These are phyloP conservation scores for Phyllosticta capitalensis DNA, from an alignment of 2,329 filamentous ascomycete species.

Conservation along the genomic window DNA sequence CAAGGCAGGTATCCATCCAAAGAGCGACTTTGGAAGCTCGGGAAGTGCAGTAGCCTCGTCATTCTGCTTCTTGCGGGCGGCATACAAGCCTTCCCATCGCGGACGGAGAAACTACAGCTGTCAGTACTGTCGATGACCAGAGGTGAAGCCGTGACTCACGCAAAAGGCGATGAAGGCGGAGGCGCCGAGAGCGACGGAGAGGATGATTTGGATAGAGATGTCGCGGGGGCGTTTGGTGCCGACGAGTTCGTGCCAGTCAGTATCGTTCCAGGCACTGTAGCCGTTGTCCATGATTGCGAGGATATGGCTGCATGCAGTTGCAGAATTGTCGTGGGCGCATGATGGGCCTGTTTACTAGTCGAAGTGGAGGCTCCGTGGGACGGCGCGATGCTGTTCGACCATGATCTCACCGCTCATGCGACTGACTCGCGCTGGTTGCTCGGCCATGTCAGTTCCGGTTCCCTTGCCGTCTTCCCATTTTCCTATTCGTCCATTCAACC, in stretches of 20 bases:
- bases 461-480: too few species aligned
- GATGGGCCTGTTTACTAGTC: neutral
- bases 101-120: constrained; percentile 63
- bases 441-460: neutral
- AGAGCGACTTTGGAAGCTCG: constrained; percentile 69
- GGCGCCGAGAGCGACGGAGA: constrained; percentile 62
- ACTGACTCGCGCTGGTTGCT: neutral
- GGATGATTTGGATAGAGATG: constrained; percentile 53
- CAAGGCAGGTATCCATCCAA: constrained; percentile 86
- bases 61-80: constrained; percentile 71
- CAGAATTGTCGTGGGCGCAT: neutral
- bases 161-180: constrained; percentile 69
- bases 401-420: neutral
- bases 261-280: constrained; percentile 14
- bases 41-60: constrained; percentile 60
- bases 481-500: neutral
- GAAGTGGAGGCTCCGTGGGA: neutral
- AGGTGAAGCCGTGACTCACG: constrained; percentile 36
- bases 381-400: neutral
- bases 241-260: constrained; percentile 17
- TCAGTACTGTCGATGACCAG: constrained; percentile 17
- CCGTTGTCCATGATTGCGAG: constrained; percentile 13
- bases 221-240: constrained; percentile 34
- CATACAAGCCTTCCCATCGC: constrained; percentile 85
- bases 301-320: neutral